Evolutionary conservation across 1,139 yeast genomes (phyloP), one percentile per base, ranked within the genome.

Genomic region (Protomyces gravidus): DNA sequence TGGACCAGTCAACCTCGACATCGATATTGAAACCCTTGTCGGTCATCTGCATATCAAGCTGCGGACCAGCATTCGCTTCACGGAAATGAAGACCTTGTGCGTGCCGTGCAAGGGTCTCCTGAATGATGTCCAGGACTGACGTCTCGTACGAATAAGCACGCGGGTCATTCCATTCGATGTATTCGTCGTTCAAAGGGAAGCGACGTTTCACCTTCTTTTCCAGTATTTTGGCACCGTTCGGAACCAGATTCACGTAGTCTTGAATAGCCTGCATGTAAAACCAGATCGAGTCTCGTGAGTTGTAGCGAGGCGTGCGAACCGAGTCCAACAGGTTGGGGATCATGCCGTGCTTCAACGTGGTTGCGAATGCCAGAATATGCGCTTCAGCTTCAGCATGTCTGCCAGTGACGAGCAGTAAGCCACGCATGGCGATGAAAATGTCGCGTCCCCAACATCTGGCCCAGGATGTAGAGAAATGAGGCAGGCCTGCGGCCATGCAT

Each of bases 371-470:
- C 58, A 90, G 73, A 63, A 92, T 88, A 69, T 92, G 97, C 51
- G 75, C 72, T 67, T 78, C 84, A 1, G 97, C 97, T 61, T 85
- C 92, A 2, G 85, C 87, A 68, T 71, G 81, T 61, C 97, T 78
- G 15, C 86, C 94, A 0, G 96, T 80, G 1, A 86, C 84, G 45
- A 90, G 73, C 63, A 89, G 74, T 53, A 90, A 76, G 0, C 98
- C 98, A 65, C 96, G 77, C 60, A 86, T 78, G 0, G 96, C 80
- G 60, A 92, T 85, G 69, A 92, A 92, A 1, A 89, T 95, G 73
- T 92, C 98, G 69, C 98, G 80, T 30, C 98, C 98, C 98, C 98
- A 92, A 70, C 97, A 89, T 72, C 98, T 80, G 96, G 90, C 89
- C 71, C 87, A 89, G 66, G 85, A 89, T 62, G 80, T 80, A 68